Evolutionary conservation across 208 protist species (phyloP), one percentile per base, ranked within the genome.

Genomic region (Balamuthia mandrillaris): DNA sequence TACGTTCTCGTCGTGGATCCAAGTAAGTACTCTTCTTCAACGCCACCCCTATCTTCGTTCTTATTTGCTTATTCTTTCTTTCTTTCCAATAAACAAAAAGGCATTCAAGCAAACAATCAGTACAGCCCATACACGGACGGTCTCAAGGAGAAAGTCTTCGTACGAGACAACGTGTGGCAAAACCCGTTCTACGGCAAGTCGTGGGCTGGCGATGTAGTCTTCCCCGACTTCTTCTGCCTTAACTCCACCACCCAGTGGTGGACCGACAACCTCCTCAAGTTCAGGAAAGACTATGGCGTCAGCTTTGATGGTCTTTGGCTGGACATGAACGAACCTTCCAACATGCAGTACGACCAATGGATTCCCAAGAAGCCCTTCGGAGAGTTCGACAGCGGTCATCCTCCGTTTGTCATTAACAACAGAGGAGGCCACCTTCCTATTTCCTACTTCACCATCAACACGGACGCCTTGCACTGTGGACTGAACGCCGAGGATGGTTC

Each of bases 271-370:
- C n/a, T n/a, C n/a, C n/a, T n/a, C n/a, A n/a, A n/a, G n/a, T n/a
- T n/a, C n/a, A n/a, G n/a, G n/a, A n/a, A n/a, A 10, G 65, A 47
- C 24, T 44, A 85, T n/a, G n/a, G n/a, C n/a, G n/a, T n/a, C n/a
- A n/a, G n/a, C n/a, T n/a, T n/a, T n/a, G 5, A n/a, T 58, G 81
- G 65, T 44, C 42, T 85, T 18, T 97, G 95, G 95, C 85, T 92
- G 9, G 95, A 97, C 83, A 97, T 97, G 95, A 96, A 97, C 85
- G 94, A 96, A 68, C 44, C 88, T 2, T 78, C 54, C 39, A 94
- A 93, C 86, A 94, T 96, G 70, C 95, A 89, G 77, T 74, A 91
- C 37, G 82, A 86, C 41, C 58, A 61, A 39, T 89, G 88, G 51
- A 33, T 14, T 5, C 21, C 47, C 3, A 27, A 29, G 37, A 68